phyloP scores from a whole-genome alignment of 345 rosid genomes.

The Diplotaxis tenuifolia region DNA sequence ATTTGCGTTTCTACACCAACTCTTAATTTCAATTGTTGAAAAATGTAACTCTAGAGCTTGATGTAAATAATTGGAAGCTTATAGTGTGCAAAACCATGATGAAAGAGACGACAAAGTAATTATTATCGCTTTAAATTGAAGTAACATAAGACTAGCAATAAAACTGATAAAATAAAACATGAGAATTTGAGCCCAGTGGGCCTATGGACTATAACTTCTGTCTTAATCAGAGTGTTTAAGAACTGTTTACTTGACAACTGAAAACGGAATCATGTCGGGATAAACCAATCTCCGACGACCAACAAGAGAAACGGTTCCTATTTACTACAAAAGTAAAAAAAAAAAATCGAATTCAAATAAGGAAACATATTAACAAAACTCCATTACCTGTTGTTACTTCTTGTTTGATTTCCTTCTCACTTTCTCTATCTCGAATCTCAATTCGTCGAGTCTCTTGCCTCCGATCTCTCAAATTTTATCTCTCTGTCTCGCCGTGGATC shows the following conservation, averaged over 20 bases:
- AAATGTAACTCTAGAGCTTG: neutral
- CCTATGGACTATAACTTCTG: neutral
- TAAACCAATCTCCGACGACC: constrained; percentile 26
- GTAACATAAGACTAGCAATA: neutral
- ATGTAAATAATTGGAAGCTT: neutral
- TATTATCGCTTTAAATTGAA: neutral
- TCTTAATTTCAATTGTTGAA: neutral
- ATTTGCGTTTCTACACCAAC: neutral
- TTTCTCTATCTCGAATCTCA: neutral
- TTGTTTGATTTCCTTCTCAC: constrained; percentile 11
- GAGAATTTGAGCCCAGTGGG: neutral
- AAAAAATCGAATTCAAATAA: neutral
- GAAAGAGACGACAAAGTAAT: neutral
- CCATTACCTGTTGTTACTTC: constrained; percentile 6
- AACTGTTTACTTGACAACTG: neutral
- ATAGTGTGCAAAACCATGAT: neutral
- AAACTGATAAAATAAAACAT: neutral
- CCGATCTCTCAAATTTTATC: neutral
- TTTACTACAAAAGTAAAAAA: neutral
- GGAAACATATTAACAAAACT: constrained; percentile 13
- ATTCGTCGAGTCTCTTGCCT: neutral
- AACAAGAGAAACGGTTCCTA: constrained; percentile 14
- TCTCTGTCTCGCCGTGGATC: constrained; percentile 16
- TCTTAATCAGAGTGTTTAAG: neutral
- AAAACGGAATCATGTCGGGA: constrained; percentile 16